A percentile compares a stretch with the other conserved stretches of the same genome.
Conservation (phyloP, 257 asterid genomes). For the Mentha longifolia region DNA sequence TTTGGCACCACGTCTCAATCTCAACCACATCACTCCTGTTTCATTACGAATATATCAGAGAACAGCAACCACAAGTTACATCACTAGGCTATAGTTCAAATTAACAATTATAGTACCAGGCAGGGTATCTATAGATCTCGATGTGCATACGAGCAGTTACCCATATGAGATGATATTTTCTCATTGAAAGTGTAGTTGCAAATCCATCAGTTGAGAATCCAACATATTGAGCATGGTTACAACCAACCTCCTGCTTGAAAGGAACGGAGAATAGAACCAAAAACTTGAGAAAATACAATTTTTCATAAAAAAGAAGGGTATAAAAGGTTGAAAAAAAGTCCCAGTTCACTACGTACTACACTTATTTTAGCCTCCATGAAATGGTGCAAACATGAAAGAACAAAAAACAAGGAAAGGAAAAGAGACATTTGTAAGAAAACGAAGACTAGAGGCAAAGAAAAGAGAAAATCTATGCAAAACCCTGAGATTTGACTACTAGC, state of each 20-base stretch:
- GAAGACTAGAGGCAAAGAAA: too few species aligned
- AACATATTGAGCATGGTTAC: slow-evolving; percentile 95
- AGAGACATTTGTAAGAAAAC: too few species aligned
- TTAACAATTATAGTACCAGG: slow-evolving; percentile 60
- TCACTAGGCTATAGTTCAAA: slow-evolving; percentile 3
- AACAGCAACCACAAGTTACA: slow-evolving; percentile 1
- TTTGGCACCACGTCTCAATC: slow-evolving; percentile 99
- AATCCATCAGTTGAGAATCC: slow-evolving; percentile 97
- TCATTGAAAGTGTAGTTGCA: slow-evolving; percentile 86
- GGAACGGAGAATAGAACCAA: slow-evolving; percentile 3
- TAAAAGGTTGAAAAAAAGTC: too few species aligned
- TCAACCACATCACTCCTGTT: slow-evolving; percentile 93
- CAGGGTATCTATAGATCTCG: slow-evolving; percentile 93
- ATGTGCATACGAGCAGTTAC: slow-evolving; percentile 99
- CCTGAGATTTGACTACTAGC: background rate
- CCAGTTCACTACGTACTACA: too few species aligned
- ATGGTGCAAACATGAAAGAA: too few species aligned
- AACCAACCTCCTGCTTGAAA: slow-evolving; percentile 77
- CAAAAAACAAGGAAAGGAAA: too few species aligned
- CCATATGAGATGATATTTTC: slow-evolving; percentile 89
- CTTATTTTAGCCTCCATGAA: too few species aligned
- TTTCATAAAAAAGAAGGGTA: background rate
- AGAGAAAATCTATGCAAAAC: background rate
- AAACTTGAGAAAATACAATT: background rate
- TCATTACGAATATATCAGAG: slow-evolving; percentile 30